These are phyloP conservation scores for Alisma plantagoaquatica DNA, from an alignment of 106 monocot genomes.

Conservation along the genomic window DNA sequence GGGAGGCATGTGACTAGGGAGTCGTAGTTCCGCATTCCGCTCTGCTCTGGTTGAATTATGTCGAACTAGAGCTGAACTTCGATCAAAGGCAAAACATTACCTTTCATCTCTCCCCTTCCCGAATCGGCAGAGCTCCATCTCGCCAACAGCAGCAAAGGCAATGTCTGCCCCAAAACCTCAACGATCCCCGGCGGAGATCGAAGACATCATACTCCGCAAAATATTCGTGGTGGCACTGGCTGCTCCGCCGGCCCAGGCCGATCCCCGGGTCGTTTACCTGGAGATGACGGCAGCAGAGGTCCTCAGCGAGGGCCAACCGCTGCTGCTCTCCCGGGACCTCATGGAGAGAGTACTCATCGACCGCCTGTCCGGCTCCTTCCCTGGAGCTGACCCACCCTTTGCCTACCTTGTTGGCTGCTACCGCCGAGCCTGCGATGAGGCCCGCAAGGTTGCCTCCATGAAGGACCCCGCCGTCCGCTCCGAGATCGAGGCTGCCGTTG, in stretches of 20 bases:
- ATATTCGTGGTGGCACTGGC: constrained; percentile 64
- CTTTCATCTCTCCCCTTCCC: no score
- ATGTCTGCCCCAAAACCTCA: constrained; percentile 48
- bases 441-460: constrained; percentile 54
- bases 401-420: constrained; percentile 54
- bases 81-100: no score
- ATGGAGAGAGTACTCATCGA: constrained; percentile 84
- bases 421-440: constrained; percentile 57
- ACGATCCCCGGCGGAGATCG: constrained; percentile 70
- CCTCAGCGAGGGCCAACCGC: constrained; percentile 67
- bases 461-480: constrained; percentile 47
- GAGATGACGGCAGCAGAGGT: constrained; percentile 93
- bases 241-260: constrained; percentile 11
- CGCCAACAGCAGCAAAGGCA: neutral
- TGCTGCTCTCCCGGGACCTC: constrained; percentile 43
- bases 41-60: no score
- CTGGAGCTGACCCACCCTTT: constrained; percentile 35
- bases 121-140: neutral
- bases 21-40: no score
- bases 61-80: no score
- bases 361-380: constrained; percentile 49
- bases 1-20: no score
- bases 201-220: constrained; percentile 94
- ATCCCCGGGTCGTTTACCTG: constrained; percentile 34
- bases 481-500: constrained; percentile 39